Conservation (phyloP, 257 asterid species). For the Fraxinus americana region DNA sequence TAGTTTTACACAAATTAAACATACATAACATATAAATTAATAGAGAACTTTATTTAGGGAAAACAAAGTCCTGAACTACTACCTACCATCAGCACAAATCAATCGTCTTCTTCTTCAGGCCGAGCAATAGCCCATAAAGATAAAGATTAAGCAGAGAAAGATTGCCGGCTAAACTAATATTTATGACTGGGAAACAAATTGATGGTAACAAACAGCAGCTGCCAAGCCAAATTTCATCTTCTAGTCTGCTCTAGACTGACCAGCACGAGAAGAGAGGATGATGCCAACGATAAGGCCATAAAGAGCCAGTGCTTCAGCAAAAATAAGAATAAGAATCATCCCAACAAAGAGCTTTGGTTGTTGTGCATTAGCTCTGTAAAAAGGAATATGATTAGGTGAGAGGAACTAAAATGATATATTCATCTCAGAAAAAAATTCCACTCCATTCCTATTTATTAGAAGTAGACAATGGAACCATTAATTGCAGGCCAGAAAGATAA, state of each 20-base stretch:
- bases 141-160: slow-evolving; percentile 23
- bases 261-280: slow-evolving; percentile 87
- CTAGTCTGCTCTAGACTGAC: slow-evolving; percentile 86
- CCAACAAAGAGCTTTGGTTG: slow-evolving; percentile 86
- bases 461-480: too few relatives aligned
- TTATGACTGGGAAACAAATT: slow-evolving; percentile 24
- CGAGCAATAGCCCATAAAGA: slow-evolving; percentile 31
- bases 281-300: slow-evolving; percentile 85
- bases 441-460: neutral
- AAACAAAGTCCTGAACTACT: slow-evolving; percentile 37
- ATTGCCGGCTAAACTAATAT: slow-evolving; percentile 32
- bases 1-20: slow-evolving; percentile 28
- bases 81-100: slow-evolving; percentile 27
- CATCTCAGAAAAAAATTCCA: neutral
- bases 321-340: slow-evolving; percentile 82
- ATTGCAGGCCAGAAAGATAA: neutral
- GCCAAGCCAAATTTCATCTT: slow-evolving; percentile 14
- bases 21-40: slow-evolving; percentile 20
- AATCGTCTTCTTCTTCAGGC: slow-evolving; percentile 23
- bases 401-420: slow-evolving; percentile 6
- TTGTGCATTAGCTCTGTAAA: slow-evolving; percentile 75
- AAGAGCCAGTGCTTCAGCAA: slow-evolving; percentile 79
- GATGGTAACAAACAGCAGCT: slow-evolving; percentile 24
- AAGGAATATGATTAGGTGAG: slow-evolving; percentile 12
- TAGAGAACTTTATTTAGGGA: slow-evolving; percentile 40